Evolutionary conservation across 768 basidiomycete species (phyloP).

Genomic region (Xerocomellus dryophilus): DNA sequence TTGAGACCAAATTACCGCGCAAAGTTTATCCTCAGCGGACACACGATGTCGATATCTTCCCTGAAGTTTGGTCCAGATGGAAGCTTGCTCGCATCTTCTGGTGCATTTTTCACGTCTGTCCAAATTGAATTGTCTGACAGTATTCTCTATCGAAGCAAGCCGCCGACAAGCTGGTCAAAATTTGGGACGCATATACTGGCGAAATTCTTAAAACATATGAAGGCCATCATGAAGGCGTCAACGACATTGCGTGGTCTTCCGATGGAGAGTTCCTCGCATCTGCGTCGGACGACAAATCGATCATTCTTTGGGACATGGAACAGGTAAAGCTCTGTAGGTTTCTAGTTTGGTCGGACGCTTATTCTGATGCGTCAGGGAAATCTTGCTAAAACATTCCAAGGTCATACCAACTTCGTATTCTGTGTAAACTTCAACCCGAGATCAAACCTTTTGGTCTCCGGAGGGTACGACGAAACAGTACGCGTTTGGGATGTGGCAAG

Average conservation of each 20-base stretch:
- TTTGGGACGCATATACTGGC: slow-evolving; percentile 75
- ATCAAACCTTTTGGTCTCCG: slow-evolving; percentile 88
- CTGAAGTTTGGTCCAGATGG: slow-evolving; percentile 91
- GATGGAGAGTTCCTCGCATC: slow-evolving; percentile 84
- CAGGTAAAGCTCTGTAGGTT: slow-evolving; percentile 38
- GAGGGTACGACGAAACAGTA: slow-evolving; percentile 94
- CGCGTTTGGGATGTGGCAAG: slow-evolving; percentile 94
- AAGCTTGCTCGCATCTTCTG: slow-evolving; percentile 73
- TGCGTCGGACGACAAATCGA: slow-evolving; percentile 90
- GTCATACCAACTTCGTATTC: slow-evolving; percentile 93
- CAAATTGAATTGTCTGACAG: slow-evolving; percentile 14
- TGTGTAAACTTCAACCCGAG: slow-evolving; percentile 90
- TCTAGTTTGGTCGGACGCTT: background rate
- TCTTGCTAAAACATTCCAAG: slow-evolving; percentile 63
- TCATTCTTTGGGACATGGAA: slow-evolving; percentile 82
- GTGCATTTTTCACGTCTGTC: slow-evolving; percentile 44
- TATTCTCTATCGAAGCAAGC: slow-evolving; percentile 52
- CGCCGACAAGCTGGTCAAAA: slow-evolving; percentile 77
- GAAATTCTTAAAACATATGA: slow-evolving; percentile 68
- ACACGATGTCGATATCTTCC: slow-evolving; percentile 76
- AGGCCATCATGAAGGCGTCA: slow-evolving; percentile 81
- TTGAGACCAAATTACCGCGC: slow-evolving; percentile 52
- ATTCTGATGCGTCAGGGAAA: slow-evolving; percentile 41
- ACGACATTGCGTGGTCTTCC: slow-evolving; percentile 85
- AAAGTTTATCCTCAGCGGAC: slow-evolving; percentile 72